These are phyloP conservation scores for Pseudocercospora vitis DNA, from an alignment of 2,329 filamentous ascomycete species.

Conservation along the genomic window DNA sequence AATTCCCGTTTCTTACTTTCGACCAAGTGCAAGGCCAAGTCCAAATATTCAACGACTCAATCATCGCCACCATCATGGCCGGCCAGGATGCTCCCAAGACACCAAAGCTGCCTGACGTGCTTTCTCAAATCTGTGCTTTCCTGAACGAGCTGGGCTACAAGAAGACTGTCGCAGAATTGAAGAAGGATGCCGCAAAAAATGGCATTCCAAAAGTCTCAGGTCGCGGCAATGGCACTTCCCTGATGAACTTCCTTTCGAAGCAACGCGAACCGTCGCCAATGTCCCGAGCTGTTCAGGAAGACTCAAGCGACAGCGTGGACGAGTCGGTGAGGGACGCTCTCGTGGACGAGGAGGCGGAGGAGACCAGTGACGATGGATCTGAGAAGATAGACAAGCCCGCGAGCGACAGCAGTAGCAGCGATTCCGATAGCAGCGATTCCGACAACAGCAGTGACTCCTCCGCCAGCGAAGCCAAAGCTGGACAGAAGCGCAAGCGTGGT, in stretches of 20 bases:
- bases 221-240: neutral
- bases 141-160: slow-evolving; percentile 36
- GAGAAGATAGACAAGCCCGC: slow-evolving; percentile 23
- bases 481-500: slow-evolving; percentile 27
- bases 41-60: neutral
- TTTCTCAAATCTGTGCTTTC: slow-evolving; percentile 34
- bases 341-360: slow-evolving; percentile 28
- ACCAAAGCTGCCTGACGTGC: slow-evolving; percentile 24
- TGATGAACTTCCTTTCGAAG: slow-evolving; percentile 34
- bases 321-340: slow-evolving; percentile 21
- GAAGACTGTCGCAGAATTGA: slow-evolving; percentile 34
- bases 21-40: too few relatives aligned
- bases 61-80: neutral
- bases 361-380: slow-evolving; percentile 29
- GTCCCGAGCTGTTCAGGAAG: slow-evolving; percentile 22
- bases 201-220: slow-evolving; percentile 21
- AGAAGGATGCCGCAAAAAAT: slow-evolving; percentile 37
- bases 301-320: slow-evolving; percentile 20
- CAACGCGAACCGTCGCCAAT: too few relatives aligned
- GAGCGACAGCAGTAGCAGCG: slow-evolving; percentile 10
- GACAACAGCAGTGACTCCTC: slow-evolving; percentile 16
- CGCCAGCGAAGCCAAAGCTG: slow-evolving; percentile 10
- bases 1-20: too few relatives aligned
- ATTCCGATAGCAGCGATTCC: slow-evolving; percentile 20
- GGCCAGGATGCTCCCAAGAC: slow-evolving; percentile 13